phyloP scores from a whole-genome alignment of 2,329 filamentous ascomycete species.

The Alternaria burnsii region DNA sequence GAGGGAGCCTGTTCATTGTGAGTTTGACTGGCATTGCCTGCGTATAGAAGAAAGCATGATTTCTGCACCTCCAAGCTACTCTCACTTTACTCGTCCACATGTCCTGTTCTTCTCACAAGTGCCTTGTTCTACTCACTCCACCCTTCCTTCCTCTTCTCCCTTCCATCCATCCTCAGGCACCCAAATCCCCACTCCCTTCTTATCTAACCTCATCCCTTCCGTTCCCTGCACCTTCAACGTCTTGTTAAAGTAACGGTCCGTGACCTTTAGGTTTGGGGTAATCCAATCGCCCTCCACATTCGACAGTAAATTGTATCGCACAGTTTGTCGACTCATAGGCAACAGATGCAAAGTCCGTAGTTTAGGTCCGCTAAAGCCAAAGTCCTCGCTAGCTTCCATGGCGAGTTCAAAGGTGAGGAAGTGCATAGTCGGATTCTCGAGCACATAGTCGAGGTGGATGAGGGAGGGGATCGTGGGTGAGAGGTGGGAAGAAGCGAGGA shows the following conservation, averaged over 20 bases:
- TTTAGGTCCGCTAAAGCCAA: constrained; percentile 92
- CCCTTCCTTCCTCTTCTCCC: background rate
- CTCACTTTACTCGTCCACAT: background rate
- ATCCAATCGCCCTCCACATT: constrained; percentile 72
- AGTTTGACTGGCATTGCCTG: background rate
- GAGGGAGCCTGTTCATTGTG: background rate
- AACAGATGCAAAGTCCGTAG: constrained; percentile 80
- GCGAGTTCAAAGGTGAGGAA: constrained; percentile 90
- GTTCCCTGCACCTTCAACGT: constrained; percentile 81
- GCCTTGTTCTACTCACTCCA: background rate
- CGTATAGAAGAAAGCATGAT: background rate
- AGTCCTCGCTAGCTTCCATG: constrained; percentile 92
- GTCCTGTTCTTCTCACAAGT: background rate
- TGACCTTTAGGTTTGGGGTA: constrained; percentile 75
- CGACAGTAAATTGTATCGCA: constrained; percentile 79
- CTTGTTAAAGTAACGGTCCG: constrained; percentile 94
- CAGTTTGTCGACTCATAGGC: constrained; percentile 77
- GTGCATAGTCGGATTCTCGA: constrained; percentile 95
- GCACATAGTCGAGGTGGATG: constrained; percentile 66
- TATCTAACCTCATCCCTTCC: constrained; percentile 68
- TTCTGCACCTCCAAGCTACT: background rate
- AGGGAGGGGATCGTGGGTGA: constrained; percentile 40
- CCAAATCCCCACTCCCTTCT: constrained; percentile 59
- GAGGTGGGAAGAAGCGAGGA: constrained; percentile 65
- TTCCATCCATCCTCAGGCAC: constrained; percentile 32